Conservation (phyloP, 2,329 filamentous ascomycete genomes). For the Huntiella savannae region DNA sequence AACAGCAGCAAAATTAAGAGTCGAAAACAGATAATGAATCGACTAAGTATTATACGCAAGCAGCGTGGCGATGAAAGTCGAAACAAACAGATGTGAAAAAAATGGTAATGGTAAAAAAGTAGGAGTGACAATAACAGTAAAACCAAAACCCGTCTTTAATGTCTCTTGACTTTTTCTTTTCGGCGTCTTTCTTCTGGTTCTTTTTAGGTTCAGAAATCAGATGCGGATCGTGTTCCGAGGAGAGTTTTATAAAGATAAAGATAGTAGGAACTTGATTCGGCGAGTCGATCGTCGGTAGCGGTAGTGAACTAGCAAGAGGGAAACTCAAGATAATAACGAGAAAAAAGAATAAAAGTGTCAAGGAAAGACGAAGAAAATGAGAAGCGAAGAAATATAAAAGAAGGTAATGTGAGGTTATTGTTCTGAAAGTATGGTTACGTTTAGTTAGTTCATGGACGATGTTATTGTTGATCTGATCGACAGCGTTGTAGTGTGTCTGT, state of each 20-base stretch:
- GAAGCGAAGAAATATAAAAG: conserved; percentile 1
- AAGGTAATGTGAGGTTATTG: conserved; percentile 1
- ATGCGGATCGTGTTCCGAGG: background rate
- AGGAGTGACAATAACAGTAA: too few species aligned
- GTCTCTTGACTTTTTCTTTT: background rate
- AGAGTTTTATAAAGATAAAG: background rate
- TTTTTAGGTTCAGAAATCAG: background rate
- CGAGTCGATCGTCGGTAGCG: background rate
- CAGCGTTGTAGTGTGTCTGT: too few species aligned
- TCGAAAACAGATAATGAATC: background rate
- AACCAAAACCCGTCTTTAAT: background rate
- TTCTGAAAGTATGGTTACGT: background rate
- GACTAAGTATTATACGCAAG: background rate
- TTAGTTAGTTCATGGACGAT: background rate
- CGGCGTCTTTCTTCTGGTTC: background rate
- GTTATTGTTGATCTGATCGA: too few species aligned
- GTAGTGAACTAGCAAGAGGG: background rate
- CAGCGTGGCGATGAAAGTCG: background rate
- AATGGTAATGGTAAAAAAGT: background rate
- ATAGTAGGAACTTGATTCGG: background rate
- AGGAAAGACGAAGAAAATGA: background rate
- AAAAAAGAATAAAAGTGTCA: background rate
- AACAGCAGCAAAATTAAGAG: background rate
- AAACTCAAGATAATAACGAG: background rate
- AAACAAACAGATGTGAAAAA: background rate